Evolutionary conservation across 805 yeast species (phyloP).

Genomic region (Millerozyma miso): DNA sequence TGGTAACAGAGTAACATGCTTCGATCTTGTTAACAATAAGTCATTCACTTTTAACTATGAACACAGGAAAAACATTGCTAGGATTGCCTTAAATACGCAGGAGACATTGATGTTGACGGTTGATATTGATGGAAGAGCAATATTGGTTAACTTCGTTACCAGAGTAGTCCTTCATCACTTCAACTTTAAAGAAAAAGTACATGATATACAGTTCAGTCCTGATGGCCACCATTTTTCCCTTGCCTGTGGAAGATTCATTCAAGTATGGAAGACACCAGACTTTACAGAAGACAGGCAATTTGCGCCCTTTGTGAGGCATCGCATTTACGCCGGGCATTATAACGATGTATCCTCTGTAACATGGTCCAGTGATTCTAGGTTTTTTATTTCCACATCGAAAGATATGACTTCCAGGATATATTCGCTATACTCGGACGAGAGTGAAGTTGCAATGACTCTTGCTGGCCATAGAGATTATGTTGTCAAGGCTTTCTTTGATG

Average conservation of each 20-base stretch:
- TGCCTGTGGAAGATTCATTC: constrained; percentile 76
- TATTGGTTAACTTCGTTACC: constrained; percentile 77
- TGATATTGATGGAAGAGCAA: constrained; percentile 91
- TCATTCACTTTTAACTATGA: constrained; percentile 90
- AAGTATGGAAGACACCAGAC: constrained; percentile 91
- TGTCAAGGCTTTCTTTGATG: constrained; percentile 78
- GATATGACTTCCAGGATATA: constrained; percentile 87
- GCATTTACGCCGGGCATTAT: constrained; percentile 91
- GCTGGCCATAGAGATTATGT: constrained; percentile 93
- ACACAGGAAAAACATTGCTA: constrained; percentile 77
- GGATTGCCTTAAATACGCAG: constrained; percentile 80
- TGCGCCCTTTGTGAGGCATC: constrained; percentile 90
- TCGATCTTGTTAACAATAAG: constrained; percentile 77
- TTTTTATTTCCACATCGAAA: constrained; percentile 78
- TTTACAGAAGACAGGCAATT: constrained; percentile 81
- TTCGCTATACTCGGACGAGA: constrained; percentile 65
- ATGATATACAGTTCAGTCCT: constrained; percentile 77
- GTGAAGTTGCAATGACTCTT: constrained; percentile 73
- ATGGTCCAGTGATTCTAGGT: constrained; percentile 91
- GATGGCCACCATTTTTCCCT: constrained; percentile 86
- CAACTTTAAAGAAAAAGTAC: constrained; percentile 79
- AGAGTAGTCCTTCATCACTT: constrained; percentile 89
- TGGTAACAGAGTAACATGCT: constrained; percentile 87
- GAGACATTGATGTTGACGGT: constrained; percentile 76
- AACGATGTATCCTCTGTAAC: constrained; percentile 71